A percentile compares a stretch with the other conserved stretches of the same genome.
phyloP scores from a whole-genome alignment of 495 filamentous ascomycete genomes.

The Aspergillus affinis region DNA sequence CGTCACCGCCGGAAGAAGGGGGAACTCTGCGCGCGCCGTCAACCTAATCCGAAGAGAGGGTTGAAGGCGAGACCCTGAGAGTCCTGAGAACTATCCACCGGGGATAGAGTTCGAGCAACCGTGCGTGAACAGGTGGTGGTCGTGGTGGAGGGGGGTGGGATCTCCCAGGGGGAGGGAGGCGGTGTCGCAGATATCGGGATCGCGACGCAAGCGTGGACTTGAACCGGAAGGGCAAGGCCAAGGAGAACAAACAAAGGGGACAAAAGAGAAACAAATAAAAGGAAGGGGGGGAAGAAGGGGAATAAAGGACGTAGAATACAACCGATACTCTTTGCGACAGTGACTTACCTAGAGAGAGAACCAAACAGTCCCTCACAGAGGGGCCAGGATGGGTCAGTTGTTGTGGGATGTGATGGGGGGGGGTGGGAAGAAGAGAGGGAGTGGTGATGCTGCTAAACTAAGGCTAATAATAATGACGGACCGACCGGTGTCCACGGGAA shows the following conservation, averaged over 20 bases:
- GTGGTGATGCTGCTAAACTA: background rate
- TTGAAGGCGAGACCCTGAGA: conserved; percentile 2
- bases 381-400: conserved; percentile 14
- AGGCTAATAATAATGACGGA: conserved; percentile 4
- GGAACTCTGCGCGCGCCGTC: background rate
- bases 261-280: conserved; percentile 18
- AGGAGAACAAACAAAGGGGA: background rate
- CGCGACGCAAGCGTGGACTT: conserved; percentile 15
- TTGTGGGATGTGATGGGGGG: conserved; percentile 16
- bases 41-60: background rate
- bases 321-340: conserved; percentile 5
- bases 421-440: conserved; percentile 4
- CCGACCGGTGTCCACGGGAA: conserved; percentile 23
- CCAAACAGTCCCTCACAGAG: conserved; percentile 25
- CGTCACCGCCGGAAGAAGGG: conserved; percentile 6
- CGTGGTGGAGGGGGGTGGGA: conserved; percentile 29
- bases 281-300: conserved; percentile 7
- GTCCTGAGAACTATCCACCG: conserved; percentile 10
- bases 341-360: conserved; percentile 22
- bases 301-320: conserved; percentile 2
- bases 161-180: conserved; percentile 37
- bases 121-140: conserved; percentile 23
- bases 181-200: conserved; percentile 39
- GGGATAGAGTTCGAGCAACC: conserved; percentile 17
- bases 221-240: conserved; percentile 1